These are phyloP conservation scores for Ophiosphaerella narmari DNA, from an alignment of 2,329 filamentous ascomycete species.

Conservation along the genomic window DNA sequence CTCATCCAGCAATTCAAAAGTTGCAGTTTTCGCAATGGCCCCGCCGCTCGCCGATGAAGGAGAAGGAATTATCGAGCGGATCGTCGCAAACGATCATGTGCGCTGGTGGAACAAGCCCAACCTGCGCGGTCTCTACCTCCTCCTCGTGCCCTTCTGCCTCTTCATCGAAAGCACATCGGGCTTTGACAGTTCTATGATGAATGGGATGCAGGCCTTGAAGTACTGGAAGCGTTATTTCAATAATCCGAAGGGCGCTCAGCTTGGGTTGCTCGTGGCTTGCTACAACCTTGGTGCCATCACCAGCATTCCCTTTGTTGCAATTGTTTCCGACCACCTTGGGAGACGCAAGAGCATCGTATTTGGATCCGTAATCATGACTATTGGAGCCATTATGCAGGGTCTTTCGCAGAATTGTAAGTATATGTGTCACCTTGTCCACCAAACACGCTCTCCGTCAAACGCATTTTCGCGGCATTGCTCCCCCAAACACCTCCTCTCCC, in stretches of 20 bases:
- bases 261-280: conserved; percentile 62
- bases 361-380: conserved; percentile 59
- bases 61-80: conserved; percentile 37
- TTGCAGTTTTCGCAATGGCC: conserved; percentile 19
- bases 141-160: conserved; percentile 65
- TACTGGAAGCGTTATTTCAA: conserved; percentile 55
- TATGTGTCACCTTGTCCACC: no score
- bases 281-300: conserved; percentile 65
- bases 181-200: conserved; percentile 59
- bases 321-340: conserved; percentile 60
- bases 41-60: conserved; percentile 20
- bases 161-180: conserved; percentile 67
- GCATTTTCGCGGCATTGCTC: no score
- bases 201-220: conserved; percentile 35
- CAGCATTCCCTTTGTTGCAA: conserved; percentile 62
- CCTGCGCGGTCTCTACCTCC: conserved; percentile 60
- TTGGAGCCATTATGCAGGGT: conserved; percentile 63
- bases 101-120: conserved; percentile 65
- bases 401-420: conserved; percentile 49
- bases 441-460: no score
- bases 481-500: no score
- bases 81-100: conserved; percentile 45
- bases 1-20: background rate
- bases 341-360: conserved; percentile 62
- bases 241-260: conserved; percentile 51